Evolutionary conservation across 2,329 filamentous ascomycete genomes (phyloP), one percentile per base, ranked within the genome.

Genomic region (Fusarium sp.): DNA sequence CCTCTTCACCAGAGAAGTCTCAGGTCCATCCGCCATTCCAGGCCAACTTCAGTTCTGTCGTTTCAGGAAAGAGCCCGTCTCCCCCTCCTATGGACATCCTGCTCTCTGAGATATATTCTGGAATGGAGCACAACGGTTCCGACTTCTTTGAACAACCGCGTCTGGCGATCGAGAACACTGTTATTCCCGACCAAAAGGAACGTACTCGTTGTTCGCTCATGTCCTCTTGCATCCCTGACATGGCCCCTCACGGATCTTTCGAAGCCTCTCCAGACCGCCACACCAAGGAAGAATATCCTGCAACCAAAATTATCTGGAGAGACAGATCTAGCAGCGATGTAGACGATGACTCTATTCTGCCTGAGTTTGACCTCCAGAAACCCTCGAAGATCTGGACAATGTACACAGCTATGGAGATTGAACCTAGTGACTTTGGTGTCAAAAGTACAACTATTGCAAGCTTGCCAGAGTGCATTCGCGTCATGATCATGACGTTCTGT

Each of bases 21-120:
- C 0, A 1, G 5, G 5, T 10, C 3, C 7, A 5, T 49, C 7
- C 11, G 3, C 4, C 6, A 7, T 21, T 15, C 0, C 14, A 21
- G 14, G 19, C 6, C 19, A 27, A 11, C 25, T 0, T 27, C 19
- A 21, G 12, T 25, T 27, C 14, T 27, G 44, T 1, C 12, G 7
- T 21, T 19, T 1, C 44, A 15, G 19, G 21, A 27, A 27, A 15
- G 35, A 19, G 18, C 4, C 10, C 5, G 10, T 5, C 35, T 5
- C 35, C 18, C 18, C 19, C 35, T 6, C 35, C 35, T 37, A 37
- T 37, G 35, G 18, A 19, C 10, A 37, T 33, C 31, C 31, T 31
- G 31, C 31, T 18, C 35, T 10, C 35, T 37, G 10, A 37, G 35
- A 27, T 7, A 4, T 21, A 19, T 16, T 21, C 14, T 21, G 9